A percentile compares a stretch with the other conserved stretches of the same genome.
Conservation (phyloP, 179 eudicot genomes). For the Beta corolliflora region DNA sequence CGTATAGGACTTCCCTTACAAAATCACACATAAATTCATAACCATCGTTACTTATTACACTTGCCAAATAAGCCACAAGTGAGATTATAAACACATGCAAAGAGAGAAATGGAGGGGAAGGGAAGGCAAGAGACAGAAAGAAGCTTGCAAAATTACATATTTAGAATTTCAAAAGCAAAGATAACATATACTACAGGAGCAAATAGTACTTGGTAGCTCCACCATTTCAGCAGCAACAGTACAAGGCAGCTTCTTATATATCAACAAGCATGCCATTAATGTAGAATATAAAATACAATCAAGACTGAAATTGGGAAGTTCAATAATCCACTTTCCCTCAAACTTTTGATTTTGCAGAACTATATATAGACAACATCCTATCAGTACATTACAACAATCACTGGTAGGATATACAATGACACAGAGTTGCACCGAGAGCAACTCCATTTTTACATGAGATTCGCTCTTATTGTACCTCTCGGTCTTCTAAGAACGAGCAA, state of each 20-base stretch:
- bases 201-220: not conserved
- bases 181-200: not conserved
- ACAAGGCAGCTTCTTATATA: slow-evolving; percentile 4
- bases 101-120: not conserved
- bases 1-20: too few species aligned
- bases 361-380: not conserved
- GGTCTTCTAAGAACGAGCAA: not conserved
- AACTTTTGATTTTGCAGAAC: not conserved
- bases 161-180: not conserved
- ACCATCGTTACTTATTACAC: too few species aligned
- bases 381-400: slow-evolving; percentile 11
- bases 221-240: not conserved
- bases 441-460: slow-evolving; percentile 9
- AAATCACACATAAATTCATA: too few species aligned
- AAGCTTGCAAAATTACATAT: not conserved
- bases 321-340: not conserved
- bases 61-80: too few species aligned
- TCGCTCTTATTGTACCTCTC: slow-evolving; percentile 11
- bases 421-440: slow-evolving; percentile 10
- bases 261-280: not conserved
- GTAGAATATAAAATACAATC: not conserved
- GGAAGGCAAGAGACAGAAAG: not conserved
- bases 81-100: not conserved
- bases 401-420: not conserved
- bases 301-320: not conserved